A percentile compares a stretch with the other conserved stretches of the same genome.
These are phyloP conservation scores for Apiospora koreana DNA, from an alignment of 2,329 filamentous ascomycete genomes.

Conservation along the genomic window DNA sequence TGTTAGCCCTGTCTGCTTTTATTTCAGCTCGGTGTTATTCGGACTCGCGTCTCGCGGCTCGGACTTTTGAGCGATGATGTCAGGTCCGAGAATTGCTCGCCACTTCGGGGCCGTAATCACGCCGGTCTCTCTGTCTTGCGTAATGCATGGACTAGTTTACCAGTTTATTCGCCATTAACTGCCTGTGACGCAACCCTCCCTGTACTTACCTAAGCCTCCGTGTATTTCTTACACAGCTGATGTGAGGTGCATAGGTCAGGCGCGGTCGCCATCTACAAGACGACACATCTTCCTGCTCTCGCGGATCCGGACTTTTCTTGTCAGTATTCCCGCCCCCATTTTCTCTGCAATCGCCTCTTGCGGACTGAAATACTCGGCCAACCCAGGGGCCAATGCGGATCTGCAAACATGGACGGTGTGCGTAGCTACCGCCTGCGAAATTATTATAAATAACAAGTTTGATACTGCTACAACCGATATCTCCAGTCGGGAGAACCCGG, in stretches of 20 bases:
- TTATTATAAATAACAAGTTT: too few relatives aligned
- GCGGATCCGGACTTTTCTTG: conserved; percentile 30
- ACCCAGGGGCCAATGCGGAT: conserved; percentile 38
- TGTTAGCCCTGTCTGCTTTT: neutral
- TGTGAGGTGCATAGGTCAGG: conserved; percentile 22
- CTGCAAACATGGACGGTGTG: conserved; percentile 48
- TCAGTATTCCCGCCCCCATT: neutral
- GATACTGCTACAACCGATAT: too few relatives aligned
- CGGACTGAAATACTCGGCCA: neutral
- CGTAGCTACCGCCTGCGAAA: too few relatives aligned
- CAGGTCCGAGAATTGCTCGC: neutral
- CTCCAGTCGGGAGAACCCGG: too few relatives aligned
- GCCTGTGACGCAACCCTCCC: too few relatives aligned
- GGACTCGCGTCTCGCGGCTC: neutral
- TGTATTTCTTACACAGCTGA: neutral
- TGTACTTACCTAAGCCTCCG: too few relatives aligned
- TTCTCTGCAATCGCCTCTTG: too few relatives aligned
- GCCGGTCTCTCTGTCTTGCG: neutral
- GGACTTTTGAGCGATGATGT: neutral
- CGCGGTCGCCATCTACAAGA: conserved; percentile 33
- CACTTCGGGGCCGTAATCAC: neutral
- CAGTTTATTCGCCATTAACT: too few relatives aligned
- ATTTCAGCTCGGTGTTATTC: neutral
- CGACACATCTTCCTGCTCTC: conserved; percentile 28
- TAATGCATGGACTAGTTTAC: too few relatives aligned